Conservation (phyloP, 2,329 filamentous ascomycete species). For the Chalara sp. region DNA sequence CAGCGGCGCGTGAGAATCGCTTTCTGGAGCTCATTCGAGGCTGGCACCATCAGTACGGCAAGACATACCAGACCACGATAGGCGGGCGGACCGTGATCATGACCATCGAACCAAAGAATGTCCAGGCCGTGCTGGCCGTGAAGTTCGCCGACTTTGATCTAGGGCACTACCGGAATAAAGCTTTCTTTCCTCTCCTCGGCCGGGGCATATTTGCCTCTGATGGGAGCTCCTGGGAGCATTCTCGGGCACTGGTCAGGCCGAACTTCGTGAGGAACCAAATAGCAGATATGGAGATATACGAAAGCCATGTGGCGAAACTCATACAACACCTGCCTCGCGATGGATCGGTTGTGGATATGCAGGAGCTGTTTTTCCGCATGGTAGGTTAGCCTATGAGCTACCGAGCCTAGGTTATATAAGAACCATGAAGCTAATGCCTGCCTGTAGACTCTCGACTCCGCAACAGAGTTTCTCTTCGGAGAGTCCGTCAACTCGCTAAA, state of each 20-base stretch:
- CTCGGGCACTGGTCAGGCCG: conserved; percentile 40
- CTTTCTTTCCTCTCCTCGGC: conserved; percentile 41
- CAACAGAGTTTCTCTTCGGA: conserved; percentile 79
- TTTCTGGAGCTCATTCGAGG: neutral
- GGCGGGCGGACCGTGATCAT: neutral
- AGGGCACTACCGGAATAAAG: conserved; percentile 20
- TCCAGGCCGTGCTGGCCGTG: conserved; percentile 49
- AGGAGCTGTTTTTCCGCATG: conserved; percentile 69
- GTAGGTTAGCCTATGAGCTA: conserved; percentile 9
- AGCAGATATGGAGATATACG: conserved; percentile 57
- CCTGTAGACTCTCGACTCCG: conserved; percentile 61
- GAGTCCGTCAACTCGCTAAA: conserved; percentile 57
- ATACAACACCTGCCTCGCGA: neutral
- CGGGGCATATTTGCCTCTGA: conserved; percentile 48
- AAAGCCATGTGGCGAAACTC: neutral
- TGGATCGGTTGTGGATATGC: conserved; percentile 49
- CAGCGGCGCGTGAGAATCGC: neutral
- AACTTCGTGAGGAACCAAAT: conserved; percentile 80
- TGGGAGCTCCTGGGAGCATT: conserved; percentile 26
- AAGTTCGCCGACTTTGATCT: conserved; percentile 50
- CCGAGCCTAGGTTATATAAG: conserved; percentile 15
- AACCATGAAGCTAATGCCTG: conserved; percentile 16
- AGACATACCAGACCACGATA: neutral
- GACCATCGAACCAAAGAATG: conserved; percentile 47
- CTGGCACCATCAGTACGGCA: neutral